A percentile compares a stretch with the other conserved stretches of the same genome.
Conservation (phyloP, 73 alveolate genomes). For the Paramecium caudatum region DNA sequence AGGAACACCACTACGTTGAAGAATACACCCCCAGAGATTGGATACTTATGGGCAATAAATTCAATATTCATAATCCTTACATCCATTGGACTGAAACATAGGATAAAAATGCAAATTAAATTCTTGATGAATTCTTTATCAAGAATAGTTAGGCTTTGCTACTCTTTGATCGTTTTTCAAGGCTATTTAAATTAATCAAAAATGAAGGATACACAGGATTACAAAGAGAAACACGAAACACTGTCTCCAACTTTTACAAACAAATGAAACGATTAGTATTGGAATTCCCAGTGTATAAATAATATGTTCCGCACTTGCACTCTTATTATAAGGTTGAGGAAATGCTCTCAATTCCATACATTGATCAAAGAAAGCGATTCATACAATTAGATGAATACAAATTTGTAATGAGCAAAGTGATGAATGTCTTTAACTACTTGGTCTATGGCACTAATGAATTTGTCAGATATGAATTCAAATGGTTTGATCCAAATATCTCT, state of each 20-base stretch:
- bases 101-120: neutral
- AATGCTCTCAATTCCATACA: neutral
- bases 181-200: neutral
- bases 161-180: neutral
- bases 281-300: neutral
- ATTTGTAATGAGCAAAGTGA: neutral
- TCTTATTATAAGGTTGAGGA: neutral
- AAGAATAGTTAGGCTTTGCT: neutral
- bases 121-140: constrained; percentile 10
- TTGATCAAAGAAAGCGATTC: neutral
- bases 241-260: neutral
- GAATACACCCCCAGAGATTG: constrained; percentile 31
- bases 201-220: neutral
- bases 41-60: constrained; percentile 54
- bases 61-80: constrained; percentile 64
- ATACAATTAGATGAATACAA: constrained; percentile 9
- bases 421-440: neutral
- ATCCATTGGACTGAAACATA: constrained; percentile 9
- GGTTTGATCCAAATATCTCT: constrained; percentile 57
- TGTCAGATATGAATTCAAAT: constrained; percentile 56
- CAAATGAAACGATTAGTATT: neutral
- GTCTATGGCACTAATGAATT: constrained; percentile 4
- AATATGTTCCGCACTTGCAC: neutral
- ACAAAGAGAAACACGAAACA: neutral
- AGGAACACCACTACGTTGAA: neutral